Percentiles rank a stretch among this genome's conserved stretches.
Conservation (phyloP, 768 basidiomycete species). For the Rhodotorula sphaerocarpa region DNA sequence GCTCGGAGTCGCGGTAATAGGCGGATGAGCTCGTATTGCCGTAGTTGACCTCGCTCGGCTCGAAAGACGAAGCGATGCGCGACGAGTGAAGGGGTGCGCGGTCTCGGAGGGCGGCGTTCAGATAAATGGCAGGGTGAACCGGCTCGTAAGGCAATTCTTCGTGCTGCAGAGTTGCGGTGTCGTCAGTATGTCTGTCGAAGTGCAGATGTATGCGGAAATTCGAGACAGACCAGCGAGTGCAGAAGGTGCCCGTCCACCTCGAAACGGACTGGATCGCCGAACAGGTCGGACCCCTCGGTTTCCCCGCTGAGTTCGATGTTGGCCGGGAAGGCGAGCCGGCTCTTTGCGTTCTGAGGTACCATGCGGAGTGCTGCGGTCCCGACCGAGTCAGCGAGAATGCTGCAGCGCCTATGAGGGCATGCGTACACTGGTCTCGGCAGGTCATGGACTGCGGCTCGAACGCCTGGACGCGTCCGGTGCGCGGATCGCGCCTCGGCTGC, state of each 20-base stretch:
- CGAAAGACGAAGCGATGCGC: not conserved
- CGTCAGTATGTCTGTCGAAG: not conserved
- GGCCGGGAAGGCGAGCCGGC: not conserved
- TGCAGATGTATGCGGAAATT: not conserved
- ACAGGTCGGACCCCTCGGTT: constrained; percentile 10
- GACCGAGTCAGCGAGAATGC: not conserved
- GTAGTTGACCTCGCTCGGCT: constrained; percentile 8
- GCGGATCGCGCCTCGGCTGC: not conserved
- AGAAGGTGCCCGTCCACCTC: not conserved
- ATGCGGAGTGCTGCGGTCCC: constrained; percentile 6
- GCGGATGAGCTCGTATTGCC: constrained; percentile 11
- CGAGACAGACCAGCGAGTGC: not conserved
- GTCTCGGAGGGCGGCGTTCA: constrained; percentile 7
- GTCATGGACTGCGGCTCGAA: constrained; percentile 11
- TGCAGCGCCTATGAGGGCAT: not conserved
- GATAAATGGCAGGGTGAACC: constrained; percentile 20
- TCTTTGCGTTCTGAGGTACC: not conserved
- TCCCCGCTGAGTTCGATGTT: constrained; percentile 2
- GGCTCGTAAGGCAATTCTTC: not conserved
- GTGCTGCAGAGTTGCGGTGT: not conserved
- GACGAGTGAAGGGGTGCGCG: not conserved
- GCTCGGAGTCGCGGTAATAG: no score
- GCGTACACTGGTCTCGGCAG: constrained; percentile 2
- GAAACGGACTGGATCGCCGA: constrained; percentile 1
- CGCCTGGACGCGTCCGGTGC: constrained; percentile 1